Percentiles rank a stretch among this genome's conserved stretches.
Conservation (phyloP, 352 stramenopile genomes). For the Phytophthora sp. region DNA sequence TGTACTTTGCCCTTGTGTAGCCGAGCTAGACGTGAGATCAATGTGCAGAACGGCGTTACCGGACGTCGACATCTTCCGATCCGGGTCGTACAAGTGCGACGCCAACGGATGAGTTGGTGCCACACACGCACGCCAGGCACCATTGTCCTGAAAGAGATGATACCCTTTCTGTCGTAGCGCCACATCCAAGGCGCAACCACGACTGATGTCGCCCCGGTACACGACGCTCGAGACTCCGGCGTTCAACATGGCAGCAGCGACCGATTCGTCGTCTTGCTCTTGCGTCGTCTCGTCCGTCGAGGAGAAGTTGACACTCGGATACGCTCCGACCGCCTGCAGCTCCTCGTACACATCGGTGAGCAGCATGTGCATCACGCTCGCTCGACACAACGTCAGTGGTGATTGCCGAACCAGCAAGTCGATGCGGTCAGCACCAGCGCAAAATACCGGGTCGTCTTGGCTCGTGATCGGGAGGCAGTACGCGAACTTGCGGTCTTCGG, state of each 20-base stretch:
- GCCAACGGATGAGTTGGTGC: slow-evolving; percentile 42
- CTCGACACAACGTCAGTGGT: slow-evolving; percentile 17
- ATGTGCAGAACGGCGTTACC: slow-evolving; percentile 22
- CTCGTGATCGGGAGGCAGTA: slow-evolving; percentile 56
- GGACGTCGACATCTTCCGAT: slow-evolving; percentile 2
- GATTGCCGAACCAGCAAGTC: slow-evolving; percentile 37
- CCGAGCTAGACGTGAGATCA: slow-evolving; percentile 16
- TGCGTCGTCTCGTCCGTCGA: slow-evolving; percentile 40
- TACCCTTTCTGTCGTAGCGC: slow-evolving; percentile 42
- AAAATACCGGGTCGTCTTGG: slow-evolving; percentile 43
- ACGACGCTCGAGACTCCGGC: slow-evolving; percentile 41
- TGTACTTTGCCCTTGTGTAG: not conserved
- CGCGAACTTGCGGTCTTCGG: not conserved
- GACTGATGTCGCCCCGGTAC: slow-evolving; percentile 19
- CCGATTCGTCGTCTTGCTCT: not conserved
- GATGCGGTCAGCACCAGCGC: slow-evolving; percentile 41
- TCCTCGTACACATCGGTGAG: slow-evolving; percentile 8
- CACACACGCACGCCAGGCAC: slow-evolving; percentile 35
- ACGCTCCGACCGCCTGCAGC: slow-evolving; percentile 1
- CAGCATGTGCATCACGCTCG: slow-evolving; percentile 47
- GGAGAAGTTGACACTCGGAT: slow-evolving; percentile 35
- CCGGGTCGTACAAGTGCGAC: slow-evolving; percentile 40
- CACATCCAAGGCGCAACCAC: slow-evolving; percentile 2
- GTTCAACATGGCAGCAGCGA: not conserved
- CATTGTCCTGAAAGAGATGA: slow-evolving; percentile 24